Base-by-base conservation (phyloP, 495 filamentous ascomycete species). In the Penicillium roqueforti region DNA sequence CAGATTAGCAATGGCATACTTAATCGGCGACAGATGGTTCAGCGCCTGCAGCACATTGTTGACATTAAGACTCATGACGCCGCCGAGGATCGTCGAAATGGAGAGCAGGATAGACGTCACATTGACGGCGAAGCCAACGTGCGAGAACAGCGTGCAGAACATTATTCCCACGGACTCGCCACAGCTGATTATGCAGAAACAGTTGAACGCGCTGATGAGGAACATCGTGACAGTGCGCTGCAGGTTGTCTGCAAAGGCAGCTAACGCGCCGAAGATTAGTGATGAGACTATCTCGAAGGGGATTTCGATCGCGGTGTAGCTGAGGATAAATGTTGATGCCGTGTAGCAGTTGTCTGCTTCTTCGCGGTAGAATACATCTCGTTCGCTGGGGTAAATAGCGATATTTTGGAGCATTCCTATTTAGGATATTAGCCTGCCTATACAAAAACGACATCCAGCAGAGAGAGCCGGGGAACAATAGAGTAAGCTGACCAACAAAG, bases 371-470 rank as follows among this genome's bases (percentile, higher is more conserved):
- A 88, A 88, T 14, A 86, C 83, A 42, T 85, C 83, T 9, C 82
- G 78, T 59, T 89, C 87, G 20, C 67, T 68, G 0, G 87, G 86
- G 55, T 89, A 91, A 44, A 87, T 75, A 7, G 85, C 82, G 16
- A 89, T 81, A 58, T 89, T 89, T 60, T 91, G 85, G 6, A 89
- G 75, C 87, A 91, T 88, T 6, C 85, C 87, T 43, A 83, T 73
- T 55, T 23, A 6, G 11, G 4, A 18, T 77, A 71, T 48, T 5
- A 57, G 36, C 47, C 38, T 20, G n/a, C 5, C 11, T 32, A 32
- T 13, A 37, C 25, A 47, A 46, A 36, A 16, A 2, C 6, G 32
- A 36, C 13, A 1, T 2, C 31, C 31, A 34, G 31, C 31, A 4
- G n/a, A 22, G 18, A 18, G 18, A 51, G n/a, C 2, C 16, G 4